phyloP scores from a whole-genome alignment of 2,329 filamentous ascomycete species.

The Lachnellula hyalina region DNA sequence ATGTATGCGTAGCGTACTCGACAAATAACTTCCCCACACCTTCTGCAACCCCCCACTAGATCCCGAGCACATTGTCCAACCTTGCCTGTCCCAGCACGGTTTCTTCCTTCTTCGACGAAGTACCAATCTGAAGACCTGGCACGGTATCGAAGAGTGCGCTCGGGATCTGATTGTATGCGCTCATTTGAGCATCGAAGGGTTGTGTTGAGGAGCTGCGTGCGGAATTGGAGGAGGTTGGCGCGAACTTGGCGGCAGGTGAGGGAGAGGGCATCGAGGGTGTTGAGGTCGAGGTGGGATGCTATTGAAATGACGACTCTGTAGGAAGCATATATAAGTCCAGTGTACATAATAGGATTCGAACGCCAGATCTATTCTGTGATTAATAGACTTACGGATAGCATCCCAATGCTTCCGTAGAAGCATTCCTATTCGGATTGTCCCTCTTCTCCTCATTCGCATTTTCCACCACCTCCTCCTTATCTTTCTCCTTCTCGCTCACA shows the following conservation, averaged over 20 bases:
- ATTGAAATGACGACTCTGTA: slow-evolving; percentile 71
- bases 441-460: slow-evolving; percentile 7
- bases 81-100: slow-evolving; percentile 53
- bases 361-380: slow-evolving; percentile 9
- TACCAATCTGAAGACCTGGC: slow-evolving; percentile 54
- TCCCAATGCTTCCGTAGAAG: slow-evolving; percentile 56
- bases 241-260: slow-evolving; percentile 77
- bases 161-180: slow-evolving; percentile 46
- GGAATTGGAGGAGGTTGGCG: slow-evolving; percentile 71
- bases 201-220: slow-evolving; percentile 63
- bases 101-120: slow-evolving; percentile 50
- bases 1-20: slow-evolving; percentile 52
- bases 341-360: slow-evolving; percentile 2
- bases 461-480: not conserved
- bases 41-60: slow-evolving; percentile 76
- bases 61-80: slow-evolving; percentile 78
- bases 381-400: slow-evolving; percentile 60
- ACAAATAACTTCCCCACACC: slow-evolving; percentile 73
- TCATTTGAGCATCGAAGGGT: slow-evolving; percentile 81
- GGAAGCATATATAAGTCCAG: slow-evolving; percentile 3
- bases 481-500: slow-evolving; percentile 1
- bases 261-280: slow-evolving; percentile 77
- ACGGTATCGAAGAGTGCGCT: slow-evolving; percentile 52
- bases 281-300: slow-evolving; percentile 75
- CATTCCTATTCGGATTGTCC: slow-evolving; percentile 47